Percentiles rank a stretch among this genome's conserved stretches.
phyloP scores from a whole-genome alignment of 345 rosid species.

The Populus deltoides region DNA sequence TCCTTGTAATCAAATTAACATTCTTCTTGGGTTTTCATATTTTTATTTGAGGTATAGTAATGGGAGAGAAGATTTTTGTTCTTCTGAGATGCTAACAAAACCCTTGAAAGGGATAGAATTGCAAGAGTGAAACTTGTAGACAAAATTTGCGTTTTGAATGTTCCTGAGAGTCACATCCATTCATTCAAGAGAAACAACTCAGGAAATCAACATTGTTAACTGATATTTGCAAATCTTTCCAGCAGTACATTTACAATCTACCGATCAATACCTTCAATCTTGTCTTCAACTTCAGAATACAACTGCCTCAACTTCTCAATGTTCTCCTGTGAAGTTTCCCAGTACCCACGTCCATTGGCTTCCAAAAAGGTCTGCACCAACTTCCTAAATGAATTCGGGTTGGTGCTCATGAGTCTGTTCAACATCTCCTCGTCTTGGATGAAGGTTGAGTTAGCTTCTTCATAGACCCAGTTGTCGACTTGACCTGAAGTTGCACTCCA shows the following conservation, averaged over 20 bases:
- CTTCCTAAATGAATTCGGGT: constrained; percentile 93
- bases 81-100: background rate
- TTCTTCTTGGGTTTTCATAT: too few relatives aligned
- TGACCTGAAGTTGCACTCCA: constrained; percentile 99
- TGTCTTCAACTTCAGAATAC: constrained; percentile 94
- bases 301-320: constrained; percentile 83
- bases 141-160: constrained; percentile 22
- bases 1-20: too few relatives aligned
- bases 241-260: constrained; percentile 21
- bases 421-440: constrained; percentile 92
- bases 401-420: constrained; percentile 76
- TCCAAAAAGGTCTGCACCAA: constrained; percentile 93
- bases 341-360: constrained; percentile 95
- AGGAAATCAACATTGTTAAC: constrained; percentile 20
- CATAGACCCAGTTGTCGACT: constrained; percentile 97
- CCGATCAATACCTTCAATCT: constrained; percentile 92
- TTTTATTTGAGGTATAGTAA: too few relatives aligned
- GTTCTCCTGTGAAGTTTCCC: constrained; percentile 83
- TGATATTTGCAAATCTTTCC: constrained; percentile 9
- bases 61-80: background rate
- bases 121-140: constrained; percentile 8
- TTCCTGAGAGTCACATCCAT: constrained; percentile 18
- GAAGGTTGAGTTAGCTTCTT: constrained; percentile 93
- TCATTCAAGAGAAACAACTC: constrained; percentile 8
- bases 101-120: background rate